phyloP scores from a whole-genome alignment of 305 asterid species.

The Rubia peregrina region DNA sequence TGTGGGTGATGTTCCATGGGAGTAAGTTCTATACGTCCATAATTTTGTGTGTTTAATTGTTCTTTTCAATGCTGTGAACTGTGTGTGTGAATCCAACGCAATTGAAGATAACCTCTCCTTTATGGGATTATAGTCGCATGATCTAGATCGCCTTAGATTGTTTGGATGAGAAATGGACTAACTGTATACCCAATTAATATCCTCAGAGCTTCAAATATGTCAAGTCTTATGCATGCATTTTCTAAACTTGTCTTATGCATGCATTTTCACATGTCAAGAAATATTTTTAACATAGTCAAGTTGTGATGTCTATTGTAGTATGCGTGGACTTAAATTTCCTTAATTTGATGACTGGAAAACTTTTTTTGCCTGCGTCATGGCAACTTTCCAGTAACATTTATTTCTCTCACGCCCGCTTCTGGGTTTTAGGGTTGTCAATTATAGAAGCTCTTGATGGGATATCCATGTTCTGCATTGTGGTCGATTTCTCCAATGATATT shows the following conservation, averaged over 20 bases:
- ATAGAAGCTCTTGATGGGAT: neutral
- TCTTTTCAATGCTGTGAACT: neutral
- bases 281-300: neutral
- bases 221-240: neutral
- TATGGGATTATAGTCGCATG: too few relatives aligned
- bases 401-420: neutral
- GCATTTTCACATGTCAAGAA: neutral
- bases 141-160: too few relatives aligned
- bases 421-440: neutral
- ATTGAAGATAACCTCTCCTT: neutral
- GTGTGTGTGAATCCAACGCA: neutral
- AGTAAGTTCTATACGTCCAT: slow-evolving; percentile 24
- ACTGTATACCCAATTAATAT: neutral
- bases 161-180: neutral
- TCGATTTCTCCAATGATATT: neutral
- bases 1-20: slow-evolving; percentile 50
- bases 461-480: neutral
- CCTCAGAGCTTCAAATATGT: neutral
- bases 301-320: neutral
- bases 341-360: neutral
- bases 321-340: neutral
- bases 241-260: too few relatives aligned
- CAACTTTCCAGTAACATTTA: neutral
- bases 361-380: neutral
- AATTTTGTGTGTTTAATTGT: neutral